A percentile compares a stretch with the other conserved stretches of the same genome.
Evolutionary conservation across 108 stramenopile genomes (phyloP).

Genomic region (Cyclotella atomus): DNA sequence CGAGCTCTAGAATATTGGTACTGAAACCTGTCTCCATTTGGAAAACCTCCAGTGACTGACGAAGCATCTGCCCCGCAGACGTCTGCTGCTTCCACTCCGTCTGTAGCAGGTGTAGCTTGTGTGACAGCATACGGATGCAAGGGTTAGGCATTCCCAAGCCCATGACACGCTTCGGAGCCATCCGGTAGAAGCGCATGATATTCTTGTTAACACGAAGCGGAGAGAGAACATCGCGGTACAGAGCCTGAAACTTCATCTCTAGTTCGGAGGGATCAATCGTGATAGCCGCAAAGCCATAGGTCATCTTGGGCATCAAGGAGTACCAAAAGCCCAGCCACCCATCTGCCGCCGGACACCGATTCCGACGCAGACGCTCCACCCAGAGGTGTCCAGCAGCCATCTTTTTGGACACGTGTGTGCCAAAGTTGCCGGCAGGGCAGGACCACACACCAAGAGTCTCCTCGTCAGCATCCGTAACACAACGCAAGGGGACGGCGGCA

Average conservation of each 20-base stretch:
- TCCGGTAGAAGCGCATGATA: background rate
- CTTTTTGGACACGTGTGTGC: background rate
- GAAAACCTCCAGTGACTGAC: constrained; percentile 2
- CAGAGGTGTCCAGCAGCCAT: background rate
- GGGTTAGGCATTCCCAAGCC: constrained; percentile 1
- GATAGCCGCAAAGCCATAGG: background rate
- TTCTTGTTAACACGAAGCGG: background rate
- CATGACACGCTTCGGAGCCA: background rate
- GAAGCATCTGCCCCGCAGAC: background rate
- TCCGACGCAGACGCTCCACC: background rate
- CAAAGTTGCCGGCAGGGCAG: constrained; percentile 10
- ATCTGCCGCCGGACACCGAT: background rate
- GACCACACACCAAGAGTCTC: constrained; percentile 7
- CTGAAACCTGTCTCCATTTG: background rate
- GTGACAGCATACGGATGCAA: background rate
- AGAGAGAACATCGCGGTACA: background rate
- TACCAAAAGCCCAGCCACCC: background rate
- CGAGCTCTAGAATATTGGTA: background rate
- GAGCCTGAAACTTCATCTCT: background rate
- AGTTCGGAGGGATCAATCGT: background rate
- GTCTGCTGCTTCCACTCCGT: background rate
- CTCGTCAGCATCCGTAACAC: background rate
- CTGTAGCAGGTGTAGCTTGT: constrained; percentile 1
- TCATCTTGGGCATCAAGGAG: background rate
- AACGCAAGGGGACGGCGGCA: background rate